Evolutionary conservation across 306 rosid species (phyloP), one percentile per base, ranked within the genome.

Genomic region (Rosa multiflora): DNA sequence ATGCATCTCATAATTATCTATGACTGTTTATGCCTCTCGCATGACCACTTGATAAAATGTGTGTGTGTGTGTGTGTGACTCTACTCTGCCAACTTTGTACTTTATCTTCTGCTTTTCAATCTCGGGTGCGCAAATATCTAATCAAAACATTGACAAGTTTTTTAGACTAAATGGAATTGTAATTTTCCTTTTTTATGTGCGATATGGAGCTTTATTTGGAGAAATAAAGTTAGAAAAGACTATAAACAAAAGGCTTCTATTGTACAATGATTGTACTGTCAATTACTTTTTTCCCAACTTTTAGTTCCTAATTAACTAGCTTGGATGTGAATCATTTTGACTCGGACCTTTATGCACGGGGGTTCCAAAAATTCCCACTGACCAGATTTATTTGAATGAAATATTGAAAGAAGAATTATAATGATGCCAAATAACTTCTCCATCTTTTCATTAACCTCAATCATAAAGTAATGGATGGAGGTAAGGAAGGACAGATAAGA

Each of bases 251-350:
- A 47, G 8, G 7, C 0, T 82, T 82, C 86, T 74, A 78, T 56
- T 58, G 3, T 35, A 32, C 76, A 78, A 78, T 74, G 86, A 83
- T 56, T 74, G 80, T 74, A 39, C 76, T 67, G 12, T 53, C 47
- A 48, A 35, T 20, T 29, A 51, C 49, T 72, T 52, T 77, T 51
- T 66, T 64, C 70, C 69, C 76, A 35, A 51, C 56, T 66, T 48
- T 73, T 7, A 78, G 72, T 47, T 72, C 59, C 23, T 32, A 32
- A 32, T 32, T 55, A 23, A 51, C 64, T 32, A 26, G 23, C 4
- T 14, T 37, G 55, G 48, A 29, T 32, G 71, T 70, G 63, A 56
- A 71, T 72, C 73, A 79, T 79, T 72, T 79, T 72, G 72, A 72
- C 64, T 40, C 44, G 40, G 75, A 80, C 78, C 67, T 53, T 63